A percentile compares a stretch with the other conserved stretches of the same genome.
phyloP scores from a whole-genome alignment of 2,329 filamentous ascomycete genomes.

The Chaetomium strumarium region DNA sequence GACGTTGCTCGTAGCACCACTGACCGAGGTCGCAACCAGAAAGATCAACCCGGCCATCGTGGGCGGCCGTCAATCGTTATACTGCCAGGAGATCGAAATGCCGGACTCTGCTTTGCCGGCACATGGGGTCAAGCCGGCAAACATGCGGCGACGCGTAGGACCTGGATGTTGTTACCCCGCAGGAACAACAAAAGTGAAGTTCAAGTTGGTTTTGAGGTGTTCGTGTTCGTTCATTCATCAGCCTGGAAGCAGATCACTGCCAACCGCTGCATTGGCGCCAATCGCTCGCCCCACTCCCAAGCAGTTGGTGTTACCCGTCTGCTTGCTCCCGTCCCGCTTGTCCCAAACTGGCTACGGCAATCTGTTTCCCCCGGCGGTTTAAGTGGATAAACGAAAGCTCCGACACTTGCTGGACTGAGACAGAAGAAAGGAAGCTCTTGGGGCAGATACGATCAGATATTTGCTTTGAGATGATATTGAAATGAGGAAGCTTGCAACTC shows the following conservation, averaged over 20 bases:
- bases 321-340: slow-evolving; percentile 10
- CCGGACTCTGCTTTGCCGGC: background rate
- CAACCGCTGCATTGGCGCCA: background rate
- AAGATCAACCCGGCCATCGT: slow-evolving; percentile 32
- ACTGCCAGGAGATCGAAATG: background rate
- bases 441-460: too few species aligned
- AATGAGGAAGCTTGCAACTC: background rate
- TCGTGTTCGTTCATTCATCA: background rate
- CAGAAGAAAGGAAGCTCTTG: too few species aligned
- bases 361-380: background rate
- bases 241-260: slow-evolving; percentile 1
- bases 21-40: slow-evolving; percentile 30
- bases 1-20: background rate
- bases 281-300: too few species aligned
- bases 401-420: too few species aligned
- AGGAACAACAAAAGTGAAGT: too few species aligned
- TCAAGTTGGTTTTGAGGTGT: background rate
- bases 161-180: background rate
- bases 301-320: background rate
- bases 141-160: background rate
- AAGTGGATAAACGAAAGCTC: background rate
- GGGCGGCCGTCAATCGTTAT: slow-evolving; percentile 4
- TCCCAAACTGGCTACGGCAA: slow-evolving; percentile 1
- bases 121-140: slow-evolving; percentile 10
- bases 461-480: background rate